Base-by-base conservation (phyloP, 495 filamentous ascomycete species). In the Lophium mytilinum region DNA sequence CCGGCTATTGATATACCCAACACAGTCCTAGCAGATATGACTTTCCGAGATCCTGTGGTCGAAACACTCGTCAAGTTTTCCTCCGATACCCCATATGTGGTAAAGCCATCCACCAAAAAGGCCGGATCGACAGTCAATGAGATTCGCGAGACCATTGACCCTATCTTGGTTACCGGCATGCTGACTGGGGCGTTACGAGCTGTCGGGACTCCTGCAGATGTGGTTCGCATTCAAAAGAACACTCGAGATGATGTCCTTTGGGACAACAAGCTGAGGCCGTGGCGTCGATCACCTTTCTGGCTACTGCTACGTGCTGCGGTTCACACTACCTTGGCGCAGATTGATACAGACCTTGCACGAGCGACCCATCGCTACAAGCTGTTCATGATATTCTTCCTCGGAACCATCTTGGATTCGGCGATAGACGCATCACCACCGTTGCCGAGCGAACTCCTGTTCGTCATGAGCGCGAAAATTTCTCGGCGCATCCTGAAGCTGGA, bases 171-270 rank as follows among this genome's bases (percentile, higher is more conserved):
- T 17, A 83, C 80, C 0, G 76, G 81, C 35, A 66, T 84, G 48
- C 62, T 88, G 5, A 71, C 69, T 3, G 71, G 71, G 0, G 62
- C 80, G 24, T 55, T 88, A 5, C 58, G 63, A 4, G 75, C 73
- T 4, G 43, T 76, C 1, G 80, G 79, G 1, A 15, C 39, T 0
- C 56, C 57, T 5, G 47, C 66, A 0, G 53, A 68, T 0, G 65
- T 69, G 0, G 4, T 47, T 5, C 67, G 71, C 1, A 71, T 86
- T 6, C 49, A 56, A n/a, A 88, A 87, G 61, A 72, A 76, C 48
- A 85, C 79, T 14, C 73, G 80, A 8, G 82, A 88, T 50, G 80
- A 86, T 33, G 77, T 85, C 0, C 42, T 78, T 21, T 85, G 76
- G 76, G 1, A 65, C 1, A 42, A 76, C 19, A 58, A 63, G 12